Evolutionary conservation across 1,139 yeast species (phyloP), one percentile per base, ranked within the genome.

Genomic region (Sugiyamaella paludigena): DNA sequence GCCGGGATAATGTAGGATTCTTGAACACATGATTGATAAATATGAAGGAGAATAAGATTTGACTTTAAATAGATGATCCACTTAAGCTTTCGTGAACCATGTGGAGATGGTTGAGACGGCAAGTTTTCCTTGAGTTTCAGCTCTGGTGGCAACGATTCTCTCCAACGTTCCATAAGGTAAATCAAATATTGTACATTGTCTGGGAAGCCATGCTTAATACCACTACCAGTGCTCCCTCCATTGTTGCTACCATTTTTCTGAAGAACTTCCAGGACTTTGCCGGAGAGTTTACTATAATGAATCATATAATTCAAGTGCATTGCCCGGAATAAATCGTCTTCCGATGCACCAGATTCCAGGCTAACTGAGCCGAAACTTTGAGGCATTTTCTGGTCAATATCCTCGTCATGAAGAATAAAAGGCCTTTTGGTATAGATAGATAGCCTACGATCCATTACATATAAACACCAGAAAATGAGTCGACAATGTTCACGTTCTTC

Each of bases 391-490:
- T 59, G 63, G 27, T 58, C 59, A 34, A 61, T 55, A 36, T 54
- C 61, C 19, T 58, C 60, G 27, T 60, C 64, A 16, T 51, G 55
- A 5, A 61, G 51, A 12, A 55, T 45, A 33, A 51, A 51, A 5
- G 64, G 63, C 4, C 60, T 49, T 24, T 55, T 57, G 11, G 62
- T 52, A 33, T 58, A 58, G 30, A 58, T 50, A 2, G 64, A 52
- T 33, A 60, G 35, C 4, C 64, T 51, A 11, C 62, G 53, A 31
- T 61, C 64, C 47, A 59, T 46, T 15, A 55, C 56, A 40, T 59
- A 61, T 5, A 59, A 36, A 29, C 58, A 59, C 64, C 64, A 61
- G 47, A 60, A 60, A 31, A 60, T 43, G n/a, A 52, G 45, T 11
- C 62, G 44, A 16, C 50, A 48, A 35, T 52, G 42, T 36, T 58